Evolutionary conservation across 306 rosid genomes (phyloP).

Genomic region (Sphenostylis stenocarpa): DNA sequence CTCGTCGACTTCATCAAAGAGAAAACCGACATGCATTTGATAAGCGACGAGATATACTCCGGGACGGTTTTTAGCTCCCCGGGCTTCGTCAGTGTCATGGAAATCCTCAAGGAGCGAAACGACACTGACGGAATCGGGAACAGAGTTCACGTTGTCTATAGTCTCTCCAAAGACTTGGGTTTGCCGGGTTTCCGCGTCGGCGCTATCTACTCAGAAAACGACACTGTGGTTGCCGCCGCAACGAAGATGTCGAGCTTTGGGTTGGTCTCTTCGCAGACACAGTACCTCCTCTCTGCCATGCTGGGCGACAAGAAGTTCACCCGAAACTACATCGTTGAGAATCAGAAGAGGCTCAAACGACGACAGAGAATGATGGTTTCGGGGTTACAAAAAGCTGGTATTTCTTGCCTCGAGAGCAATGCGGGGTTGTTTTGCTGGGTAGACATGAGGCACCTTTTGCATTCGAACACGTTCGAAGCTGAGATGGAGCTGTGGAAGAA

Average conservation of each 20-base stretch:
- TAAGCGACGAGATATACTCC: constrained; percentile 86
- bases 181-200: constrained; percentile 87
- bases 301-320: constrained; percentile 69
- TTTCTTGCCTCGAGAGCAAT: constrained; percentile 63
- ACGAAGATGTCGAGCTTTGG: constrained; percentile 95
- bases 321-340: constrained; percentile 50
- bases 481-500: constrained; percentile 85
- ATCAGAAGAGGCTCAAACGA: constrained; percentile 57
- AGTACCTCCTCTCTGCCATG: constrained; percentile 68
- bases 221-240: constrained; percentile 59
- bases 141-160: constrained; percentile 72
- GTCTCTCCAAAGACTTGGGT: constrained; percentile 89
- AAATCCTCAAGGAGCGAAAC: constrained; percentile 52
- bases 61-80: constrained; percentile 79
- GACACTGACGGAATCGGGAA: constrained; percentile 32
- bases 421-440: constrained; percentile 87
- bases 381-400: constrained; percentile 58
- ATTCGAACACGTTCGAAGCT: constrained; percentile 59
- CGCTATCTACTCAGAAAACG: constrained; percentile 67
- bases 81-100: constrained; percentile 62
- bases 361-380: constrained; percentile 54
- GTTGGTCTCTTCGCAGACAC: constrained; percentile 74
- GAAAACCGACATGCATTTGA: constrained; percentile 57
- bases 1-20: constrained; percentile 53
- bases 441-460: constrained; percentile 63